Conservation (phyloP, 2,329 filamentous ascomycete genomes). For the Trichoderma atrobrunneum region DNA sequence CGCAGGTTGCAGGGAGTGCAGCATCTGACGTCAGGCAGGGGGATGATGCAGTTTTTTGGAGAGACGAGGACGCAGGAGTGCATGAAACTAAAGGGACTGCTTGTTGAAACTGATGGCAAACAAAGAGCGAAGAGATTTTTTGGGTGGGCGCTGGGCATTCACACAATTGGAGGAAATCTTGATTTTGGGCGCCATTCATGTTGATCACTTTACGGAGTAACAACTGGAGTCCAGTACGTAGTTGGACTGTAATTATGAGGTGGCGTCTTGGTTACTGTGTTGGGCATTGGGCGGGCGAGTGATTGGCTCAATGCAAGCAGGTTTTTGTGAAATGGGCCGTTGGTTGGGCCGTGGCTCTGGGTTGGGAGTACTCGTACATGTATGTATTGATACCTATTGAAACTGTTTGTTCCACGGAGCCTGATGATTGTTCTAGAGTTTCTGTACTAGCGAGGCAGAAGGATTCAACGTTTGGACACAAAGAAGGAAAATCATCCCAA, state of each 20-base stretch:
- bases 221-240: background rate
- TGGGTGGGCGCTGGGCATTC: background rate
- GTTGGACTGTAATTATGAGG: background rate
- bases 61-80: slow-evolving; percentile 11
- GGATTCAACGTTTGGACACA: background rate
- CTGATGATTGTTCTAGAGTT: background rate
- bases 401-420: background rate
- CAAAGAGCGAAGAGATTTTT: background rate
- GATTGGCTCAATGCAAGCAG: background rate
- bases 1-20: background rate
- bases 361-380: background rate
- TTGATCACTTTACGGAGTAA: background rate
- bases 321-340: background rate
- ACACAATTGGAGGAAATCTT: background rate
- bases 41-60: background rate
- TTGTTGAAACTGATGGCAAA: background rate
- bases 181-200: background rate
- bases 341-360: background rate
- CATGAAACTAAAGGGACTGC: background rate
- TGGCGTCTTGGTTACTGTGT: background rate
- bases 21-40: slow-evolving; percentile 1
- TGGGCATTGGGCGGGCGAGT: background rate
- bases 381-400: background rate
- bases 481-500: background rate
- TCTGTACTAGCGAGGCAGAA: background rate